Percentiles rank a stretch among this genome's conserved stretches.
Evolutionary conservation across 257 asterid species (phyloP).

Genomic region (Solanum verrucosum): DNA sequence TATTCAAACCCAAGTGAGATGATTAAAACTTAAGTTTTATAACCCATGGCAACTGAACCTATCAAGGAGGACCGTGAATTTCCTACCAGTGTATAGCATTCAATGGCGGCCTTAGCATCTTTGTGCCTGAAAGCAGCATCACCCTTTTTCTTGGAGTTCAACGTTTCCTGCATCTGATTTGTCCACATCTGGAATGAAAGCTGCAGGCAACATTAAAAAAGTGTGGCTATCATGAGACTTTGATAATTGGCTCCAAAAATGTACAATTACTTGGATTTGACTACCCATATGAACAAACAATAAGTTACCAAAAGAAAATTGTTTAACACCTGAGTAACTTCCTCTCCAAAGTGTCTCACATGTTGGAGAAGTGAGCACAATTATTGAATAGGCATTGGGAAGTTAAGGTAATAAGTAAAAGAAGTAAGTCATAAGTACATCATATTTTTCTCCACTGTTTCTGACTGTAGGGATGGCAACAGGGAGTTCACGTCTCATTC

Average conservation of each 20-base stretch:
- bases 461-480: neutral
- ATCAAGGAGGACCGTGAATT: neutral
- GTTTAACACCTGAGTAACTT: neutral
- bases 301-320: neutral
- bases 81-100: constrained; percentile 34
- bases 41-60: neutral
- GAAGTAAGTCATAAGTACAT: neutral
- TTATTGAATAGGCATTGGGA: neutral
- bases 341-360: neutral
- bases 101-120: constrained; percentile 33
- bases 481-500: neutral
- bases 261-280: neutral
- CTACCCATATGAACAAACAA: neutral
- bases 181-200: constrained; percentile 51
- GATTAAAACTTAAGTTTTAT: neutral
- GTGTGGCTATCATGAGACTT: neutral
- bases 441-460: neutral
- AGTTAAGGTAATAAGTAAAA: neutral
- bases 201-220: constrained; percentile 11
- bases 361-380: neutral
- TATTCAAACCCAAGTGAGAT: neutral
- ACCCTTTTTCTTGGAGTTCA: constrained; percentile 38
- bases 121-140: constrained; percentile 38
- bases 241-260: neutral
- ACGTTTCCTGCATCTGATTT: constrained; percentile 39